These are phyloP conservation scores for Cytospora leucostoma DNA, from an alignment of 2,329 filamentous ascomycete species.

Conservation along the genomic window DNA sequence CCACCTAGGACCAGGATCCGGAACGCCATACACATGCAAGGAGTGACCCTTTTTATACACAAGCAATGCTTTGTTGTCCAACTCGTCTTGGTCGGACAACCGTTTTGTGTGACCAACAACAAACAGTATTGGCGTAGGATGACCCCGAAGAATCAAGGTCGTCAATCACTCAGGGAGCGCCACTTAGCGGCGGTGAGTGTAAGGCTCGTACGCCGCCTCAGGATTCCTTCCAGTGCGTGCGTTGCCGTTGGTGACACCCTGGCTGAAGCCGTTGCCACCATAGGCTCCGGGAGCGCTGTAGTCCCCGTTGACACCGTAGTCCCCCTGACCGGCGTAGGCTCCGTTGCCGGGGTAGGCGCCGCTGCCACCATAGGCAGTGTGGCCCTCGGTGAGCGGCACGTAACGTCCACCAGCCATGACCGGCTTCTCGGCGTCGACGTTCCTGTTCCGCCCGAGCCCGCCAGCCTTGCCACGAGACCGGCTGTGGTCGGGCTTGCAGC, in stretches of 20 bases:
- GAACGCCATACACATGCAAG: slow-evolving; percentile 27
- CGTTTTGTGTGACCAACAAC: not conserved
- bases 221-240: slow-evolving; percentile 30
- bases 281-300: slow-evolving; percentile 31
- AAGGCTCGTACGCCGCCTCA: slow-evolving; percentile 65
- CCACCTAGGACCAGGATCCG: slow-evolving; percentile 13
- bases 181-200: slow-evolving; percentile 56
- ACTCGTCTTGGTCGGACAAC: not conserved
- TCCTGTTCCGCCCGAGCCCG: slow-evolving; percentile 36
- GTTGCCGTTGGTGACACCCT: slow-evolving; percentile 6
- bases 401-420: slow-evolving; percentile 47
- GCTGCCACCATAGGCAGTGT: slow-evolving; percentile 26
- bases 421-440: slow-evolving; percentile 47
- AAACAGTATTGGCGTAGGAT: not conserved
- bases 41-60: slow-evolving; percentile 4
- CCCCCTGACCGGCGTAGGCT: slow-evolving; percentile 43
- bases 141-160: not conserved
- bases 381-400: slow-evolving; percentile 47
- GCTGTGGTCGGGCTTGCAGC: slow-evolving; percentile 69
- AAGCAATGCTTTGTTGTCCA: not conserved
- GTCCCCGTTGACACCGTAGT: slow-evolving; percentile 26
- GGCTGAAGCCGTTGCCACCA: slow-evolving; percentile 33
- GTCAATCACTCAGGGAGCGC: not conserved
- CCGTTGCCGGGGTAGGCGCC: slow-evolving; percentile 38
- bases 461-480: slow-evolving; percentile 30